A percentile compares a stretch with the other conserved stretches of the same genome.
Conservation (phyloP, 306 rosid genomes). For the Fagus sylvatica region DNA sequence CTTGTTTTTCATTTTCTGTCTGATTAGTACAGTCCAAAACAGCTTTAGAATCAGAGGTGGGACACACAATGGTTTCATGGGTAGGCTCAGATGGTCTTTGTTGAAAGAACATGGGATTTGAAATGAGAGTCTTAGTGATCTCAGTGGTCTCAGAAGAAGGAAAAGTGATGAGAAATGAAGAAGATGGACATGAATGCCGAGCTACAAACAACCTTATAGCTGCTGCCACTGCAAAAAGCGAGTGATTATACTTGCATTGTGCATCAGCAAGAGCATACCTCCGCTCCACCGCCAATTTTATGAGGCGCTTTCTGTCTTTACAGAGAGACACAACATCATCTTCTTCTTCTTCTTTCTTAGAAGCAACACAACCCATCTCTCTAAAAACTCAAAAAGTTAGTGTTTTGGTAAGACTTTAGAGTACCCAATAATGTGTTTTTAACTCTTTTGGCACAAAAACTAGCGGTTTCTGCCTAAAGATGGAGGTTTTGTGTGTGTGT, state of each 20-base stretch:
- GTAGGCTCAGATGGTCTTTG: slow-evolving; percentile 57
- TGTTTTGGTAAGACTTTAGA: no score
- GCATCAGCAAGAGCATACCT: slow-evolving; percentile 37
- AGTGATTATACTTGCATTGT: slow-evolving; percentile 33
- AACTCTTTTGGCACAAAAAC: no score
- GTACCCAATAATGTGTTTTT: no score
- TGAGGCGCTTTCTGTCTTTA: slow-evolving; percentile 18
- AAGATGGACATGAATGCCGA: slow-evolving; percentile 30
- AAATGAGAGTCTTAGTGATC: no score
- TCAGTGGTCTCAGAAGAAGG: slow-evolving; percentile 1
- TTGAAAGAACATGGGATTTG: slow-evolving; percentile 55
- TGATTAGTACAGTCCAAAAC: slow-evolving; percentile 49
- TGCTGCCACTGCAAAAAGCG: slow-evolving; percentile 26
- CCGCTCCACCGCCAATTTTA: slow-evolving; percentile 27
- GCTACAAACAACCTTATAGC: slow-evolving; percentile 30
- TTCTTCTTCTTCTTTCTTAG: slow-evolving; percentile 24
- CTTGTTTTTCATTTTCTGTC: slow-evolving; percentile 48
- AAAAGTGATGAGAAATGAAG: slow-evolving; percentile 31
- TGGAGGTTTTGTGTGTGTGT: no score
- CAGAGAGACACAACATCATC: slow-evolving; percentile 28
- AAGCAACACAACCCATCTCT: slow-evolving; percentile 33
- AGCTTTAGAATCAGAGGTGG: slow-evolving; percentile 46
- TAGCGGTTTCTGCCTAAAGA: no score
- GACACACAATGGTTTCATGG: slow-evolving; percentile 59
- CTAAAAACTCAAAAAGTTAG: background rate